A percentile compares a stretch with the other conserved stretches of the same genome.
Conservation (phyloP, 208 protist species). For the Wallacemonas collosoma region DNA sequence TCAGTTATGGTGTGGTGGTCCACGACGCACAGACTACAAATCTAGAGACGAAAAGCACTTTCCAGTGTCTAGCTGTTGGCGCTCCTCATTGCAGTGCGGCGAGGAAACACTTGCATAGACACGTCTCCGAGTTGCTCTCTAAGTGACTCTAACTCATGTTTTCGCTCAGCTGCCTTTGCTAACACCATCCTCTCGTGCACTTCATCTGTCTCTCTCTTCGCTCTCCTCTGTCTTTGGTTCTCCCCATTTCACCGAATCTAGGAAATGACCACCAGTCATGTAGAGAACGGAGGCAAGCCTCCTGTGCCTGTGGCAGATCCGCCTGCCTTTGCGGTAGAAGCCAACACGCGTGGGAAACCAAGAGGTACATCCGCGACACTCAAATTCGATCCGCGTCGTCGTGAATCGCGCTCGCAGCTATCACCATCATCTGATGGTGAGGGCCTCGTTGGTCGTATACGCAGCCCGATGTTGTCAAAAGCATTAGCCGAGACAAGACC, state of each 20-base stretch:
- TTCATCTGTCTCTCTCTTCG: neutral
- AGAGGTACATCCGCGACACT: neutral
- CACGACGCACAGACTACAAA: no score
- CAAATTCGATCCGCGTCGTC: constrained; percentile 1
- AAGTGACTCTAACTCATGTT: no score
- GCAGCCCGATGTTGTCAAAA: neutral
- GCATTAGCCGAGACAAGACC: neutral
- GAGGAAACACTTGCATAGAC: no score
- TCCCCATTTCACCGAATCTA: neutral
- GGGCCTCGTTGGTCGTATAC: neutral
- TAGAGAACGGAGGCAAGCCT: neutral
- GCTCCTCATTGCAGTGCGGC: no score
- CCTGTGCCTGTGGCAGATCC: neutral
- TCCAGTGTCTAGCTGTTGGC: no score
- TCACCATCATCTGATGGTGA: neutral
- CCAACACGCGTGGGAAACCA: neutral
- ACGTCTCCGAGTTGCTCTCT: no score
- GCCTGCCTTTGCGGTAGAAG: neutral
- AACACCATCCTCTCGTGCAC: neutral
- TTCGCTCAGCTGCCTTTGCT: no score
- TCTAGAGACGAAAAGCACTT: no score
- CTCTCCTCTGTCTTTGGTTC: neutral
- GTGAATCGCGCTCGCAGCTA: constrained; percentile 4
- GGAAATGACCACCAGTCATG: neutral
- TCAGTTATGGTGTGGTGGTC: no score